These are phyloP conservation scores for Pestalotiopsis sp. DNA, from an alignment of 2,329 filamentous ascomycete species.

Conservation along the genomic window DNA sequence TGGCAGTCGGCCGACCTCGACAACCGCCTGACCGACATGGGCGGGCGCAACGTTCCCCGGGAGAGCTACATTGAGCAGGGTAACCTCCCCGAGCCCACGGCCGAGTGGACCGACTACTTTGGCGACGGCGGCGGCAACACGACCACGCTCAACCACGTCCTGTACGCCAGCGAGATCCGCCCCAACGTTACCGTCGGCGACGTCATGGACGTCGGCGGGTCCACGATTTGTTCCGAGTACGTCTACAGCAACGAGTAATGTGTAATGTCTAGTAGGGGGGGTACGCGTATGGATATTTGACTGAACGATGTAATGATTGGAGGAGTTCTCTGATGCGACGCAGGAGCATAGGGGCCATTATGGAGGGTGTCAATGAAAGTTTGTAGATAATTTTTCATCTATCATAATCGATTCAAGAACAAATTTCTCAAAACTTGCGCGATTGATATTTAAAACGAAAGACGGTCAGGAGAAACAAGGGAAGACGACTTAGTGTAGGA, in stretches of 20 bases:
- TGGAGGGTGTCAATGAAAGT: background rate
- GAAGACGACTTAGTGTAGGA: no score
- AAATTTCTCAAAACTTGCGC: no score
- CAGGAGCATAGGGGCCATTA: background rate
- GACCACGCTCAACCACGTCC: slow-evolving; percentile 1
- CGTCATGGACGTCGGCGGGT: slow-evolving; percentile 20
- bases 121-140: slow-evolving; percentile 9
- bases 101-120: slow-evolving; percentile 15
- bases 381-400: no score
- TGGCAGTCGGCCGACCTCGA: slow-evolving; percentile 27
- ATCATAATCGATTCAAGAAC: no score
- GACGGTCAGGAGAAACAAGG: no score
- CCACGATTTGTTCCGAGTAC: slow-evolving; percentile 20
- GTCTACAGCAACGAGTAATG: slow-evolving; percentile 11
- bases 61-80: background rate
- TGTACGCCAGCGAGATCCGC: background rate
- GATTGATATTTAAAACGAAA: no score
- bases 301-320: background rate
- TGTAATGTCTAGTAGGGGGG: background rate
- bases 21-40: slow-evolving; percentile 24
- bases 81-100: background rate
- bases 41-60: slow-evolving; percentile 19
- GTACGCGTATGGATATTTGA: background rate
- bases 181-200: slow-evolving; percentile 35
- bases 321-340: background rate